Conservation (phyloP, 306 rosid species). For the Parietaria judaica region DNA sequence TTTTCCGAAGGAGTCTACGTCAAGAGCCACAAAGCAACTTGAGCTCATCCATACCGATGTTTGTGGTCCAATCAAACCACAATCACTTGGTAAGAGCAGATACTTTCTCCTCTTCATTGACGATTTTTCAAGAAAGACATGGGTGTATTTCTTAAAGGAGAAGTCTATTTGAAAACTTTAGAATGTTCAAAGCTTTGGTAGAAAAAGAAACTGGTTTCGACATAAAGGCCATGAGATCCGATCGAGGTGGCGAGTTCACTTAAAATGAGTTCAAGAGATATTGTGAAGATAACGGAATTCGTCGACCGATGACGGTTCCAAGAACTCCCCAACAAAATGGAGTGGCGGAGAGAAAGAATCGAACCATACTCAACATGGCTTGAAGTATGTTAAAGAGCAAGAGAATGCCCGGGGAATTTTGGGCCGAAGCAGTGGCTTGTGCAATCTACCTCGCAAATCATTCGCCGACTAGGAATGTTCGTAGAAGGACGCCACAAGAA, state of each 20-base stretch:
- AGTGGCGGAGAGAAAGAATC: not conserved
- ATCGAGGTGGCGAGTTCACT: not conserved
- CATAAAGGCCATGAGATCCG: not conserved
- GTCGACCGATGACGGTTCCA: not conserved
- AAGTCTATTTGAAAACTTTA: not conserved
- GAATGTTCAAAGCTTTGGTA: not conserved
- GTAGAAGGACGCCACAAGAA: too few relatives aligned
- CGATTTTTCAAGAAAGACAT: slow-evolving; percentile 2
- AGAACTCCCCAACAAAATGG: not conserved
- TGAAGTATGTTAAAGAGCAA: too few relatives aligned
- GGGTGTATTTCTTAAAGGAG: not conserved
- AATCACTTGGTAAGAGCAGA: not conserved
- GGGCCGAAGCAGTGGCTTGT: not conserved
- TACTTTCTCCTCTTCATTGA: not conserved
- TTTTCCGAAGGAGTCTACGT: not conserved
- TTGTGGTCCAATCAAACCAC: not conserved
- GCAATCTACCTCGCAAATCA: not conserved
- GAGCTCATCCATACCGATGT: not conserved
- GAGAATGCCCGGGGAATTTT: too few relatives aligned
- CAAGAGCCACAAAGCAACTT: not conserved
- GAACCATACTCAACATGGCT: not conserved
- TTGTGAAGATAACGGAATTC: too few relatives aligned
- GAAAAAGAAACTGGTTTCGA: not conserved
- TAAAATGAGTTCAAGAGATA: not conserved
- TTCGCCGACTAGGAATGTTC: not conserved